Evolutionary conservation across 2,329 filamentous ascomycete genomes (phyloP), one percentile per base, ranked within the genome.

Genomic region (Lecanicillium sp.): DNA sequence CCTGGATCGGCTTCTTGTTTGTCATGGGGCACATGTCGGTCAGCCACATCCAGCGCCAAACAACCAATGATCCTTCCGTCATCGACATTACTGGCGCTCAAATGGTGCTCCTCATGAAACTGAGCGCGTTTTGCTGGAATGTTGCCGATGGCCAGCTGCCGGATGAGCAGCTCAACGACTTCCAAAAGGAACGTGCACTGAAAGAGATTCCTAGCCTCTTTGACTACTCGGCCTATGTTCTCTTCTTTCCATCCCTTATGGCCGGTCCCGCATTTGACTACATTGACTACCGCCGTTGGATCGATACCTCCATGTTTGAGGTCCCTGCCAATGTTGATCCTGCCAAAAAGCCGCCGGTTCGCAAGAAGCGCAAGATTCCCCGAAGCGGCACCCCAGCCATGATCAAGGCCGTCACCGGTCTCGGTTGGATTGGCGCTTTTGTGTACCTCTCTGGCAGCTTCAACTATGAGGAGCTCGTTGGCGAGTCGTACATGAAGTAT

Each of bases 81-180:
- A 71, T 95, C 43, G 92, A 98, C 58, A 89, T 98, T 49, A 95
- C 90, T 1, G 89, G 84, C 29, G 88, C 90, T 2, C 92, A 98
- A 61, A 98, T 98, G 92, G 92, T 98, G 25, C 65, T 96, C 50
- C 82, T 96, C 46, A 98, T 98, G 87, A 98, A 98, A 62, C 77
- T 98, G 27, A 87, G 81, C 16, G 85, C 90, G 5, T 98, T 98
- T 56, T 94, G 87, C 65, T 98, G 92, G 92, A 96, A 96, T 56
- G 82, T 96, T 8, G 88, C 92, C 52, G 92, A 98, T 58, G 94
- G 92, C 15, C 79, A 82, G 42, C 71, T 94, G 15, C 80, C 86
- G 3, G 78, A 83, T 14, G 73, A 82, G 31, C 78, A 89, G 42
- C 75, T 98, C n/a, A 85, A 85, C 1, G 85, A 92, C 35, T 78